Base-by-base conservation (phyloP, 306 rosid species). In the Prunus fruticosa region DNA sequence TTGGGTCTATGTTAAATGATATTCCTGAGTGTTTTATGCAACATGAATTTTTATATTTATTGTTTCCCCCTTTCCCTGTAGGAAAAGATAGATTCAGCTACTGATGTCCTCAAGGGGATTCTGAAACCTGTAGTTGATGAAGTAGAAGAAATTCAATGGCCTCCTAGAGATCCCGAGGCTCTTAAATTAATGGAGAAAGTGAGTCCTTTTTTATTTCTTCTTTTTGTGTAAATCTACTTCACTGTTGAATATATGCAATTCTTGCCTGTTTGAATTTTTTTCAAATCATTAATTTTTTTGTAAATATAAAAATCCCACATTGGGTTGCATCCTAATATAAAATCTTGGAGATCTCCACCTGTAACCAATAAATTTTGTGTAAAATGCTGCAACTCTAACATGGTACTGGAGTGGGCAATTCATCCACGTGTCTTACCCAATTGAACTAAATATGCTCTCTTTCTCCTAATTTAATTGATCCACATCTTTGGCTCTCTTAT, bases 61-160 rank as follows among this genome's bases (percentile, higher is more conserved):
- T 52, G 22, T 32, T 0, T 5, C 22, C 52, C 45, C 51, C 64
- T 46, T 72, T 82, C 50, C 65, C 53, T 82, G 75, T 87, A 94
- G 98, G 89, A 90, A 79, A 94, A 89, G 88, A 94, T 94, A 85
- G 92, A 94, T 67, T 91, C 98, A 68, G 45, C 97, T 61, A 94
- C 96, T 53, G 96, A 91, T 90, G 88, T 91, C 67, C 88, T 94
- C 75, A 90, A 90, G 87, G 91, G 83, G 65, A 75, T 94, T 67
- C 88, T 91, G 82, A 89, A 86, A 76, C 98, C 94, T 72, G 93
- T 89, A 72, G 84, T 90, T 73, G 88, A 87, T 79, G 89, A 84
- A 45, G 95, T 73, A 58, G 96, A 88, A 77, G 97, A 94, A 84
- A 89, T 94, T 84, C 22, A 72, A 45, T 91, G 98, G 98, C 97